Evolutionary conservation across 2,329 filamentous ascomycete species (phyloP).

Genomic region (Ophiostoma tasmaniense): DNA sequence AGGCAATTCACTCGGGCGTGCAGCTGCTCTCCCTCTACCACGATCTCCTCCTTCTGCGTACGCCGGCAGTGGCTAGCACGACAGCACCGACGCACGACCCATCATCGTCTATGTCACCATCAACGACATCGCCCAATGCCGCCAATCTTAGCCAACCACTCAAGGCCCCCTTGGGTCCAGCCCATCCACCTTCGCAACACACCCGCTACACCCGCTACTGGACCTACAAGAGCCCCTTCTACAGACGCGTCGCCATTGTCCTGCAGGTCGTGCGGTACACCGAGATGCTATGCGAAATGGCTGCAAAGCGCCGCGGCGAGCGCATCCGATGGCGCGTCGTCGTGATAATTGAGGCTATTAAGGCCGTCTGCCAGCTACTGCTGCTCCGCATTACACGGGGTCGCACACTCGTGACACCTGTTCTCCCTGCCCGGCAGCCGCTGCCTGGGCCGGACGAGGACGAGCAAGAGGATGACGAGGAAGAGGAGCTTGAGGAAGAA

Average conservation of each 20-base stretch:
- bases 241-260: slow-evolving; percentile 70
- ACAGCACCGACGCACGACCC: not conserved
- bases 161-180: slow-evolving; percentile 30
- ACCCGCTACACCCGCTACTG: slow-evolving; percentile 60
- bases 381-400: slow-evolving; percentile 76
- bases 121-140: not conserved
- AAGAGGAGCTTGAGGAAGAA: slow-evolving; percentile 36
- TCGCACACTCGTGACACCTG: slow-evolving; percentile 72
- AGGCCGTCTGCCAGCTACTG: slow-evolving; percentile 74
- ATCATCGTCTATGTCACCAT: not conserved
- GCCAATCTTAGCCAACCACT: slow-evolving; percentile 34
- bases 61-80: not conserved
- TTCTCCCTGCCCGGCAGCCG: slow-evolving; percentile 76
- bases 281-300: slow-evolving; percentile 95
- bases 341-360: slow-evolving; percentile 74
- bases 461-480: slow-evolving; percentile 38
- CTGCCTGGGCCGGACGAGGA: slow-evolving; percentile 54
- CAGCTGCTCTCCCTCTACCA: slow-evolving; percentile 90
- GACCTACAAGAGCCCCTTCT: slow-evolving; percentile 56
- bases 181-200: slow-evolving; percentile 33
- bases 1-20: slow-evolving; percentile 80
- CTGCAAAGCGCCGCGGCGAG: slow-evolving; percentile 77
- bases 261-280: slow-evolving; percentile 91
- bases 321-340: slow-evolving; percentile 77
- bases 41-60: slow-evolving; percentile 68